Percentiles rank a stretch among this genome's conserved stretches.
These are phyloP conservation scores for Globisporangium spiculum DNA, from an alignment of 352 stramenopile genomes.

Conservation along the genomic window DNA sequence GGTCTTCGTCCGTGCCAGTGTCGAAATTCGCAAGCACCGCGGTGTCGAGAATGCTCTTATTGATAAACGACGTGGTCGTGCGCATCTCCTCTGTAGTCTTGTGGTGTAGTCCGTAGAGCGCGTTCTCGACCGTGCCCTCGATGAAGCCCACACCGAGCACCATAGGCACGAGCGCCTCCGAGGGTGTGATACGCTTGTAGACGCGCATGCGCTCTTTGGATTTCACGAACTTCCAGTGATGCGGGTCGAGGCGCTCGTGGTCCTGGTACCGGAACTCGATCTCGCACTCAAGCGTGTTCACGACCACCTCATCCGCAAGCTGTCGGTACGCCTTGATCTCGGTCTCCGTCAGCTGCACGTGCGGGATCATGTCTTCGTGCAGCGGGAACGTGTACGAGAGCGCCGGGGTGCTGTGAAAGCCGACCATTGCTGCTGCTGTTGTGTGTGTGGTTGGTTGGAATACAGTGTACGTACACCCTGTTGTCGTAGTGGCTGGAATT, in stretches of 20 bases:
- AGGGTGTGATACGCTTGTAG: conserved; percentile 31
- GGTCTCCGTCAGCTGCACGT: conserved; percentile 27
- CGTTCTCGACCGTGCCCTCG: conserved; percentile 38
- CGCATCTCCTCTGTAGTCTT: conserved; percentile 56
- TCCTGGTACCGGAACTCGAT: conserved; percentile 26
- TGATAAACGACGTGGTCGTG: conserved; percentile 29
- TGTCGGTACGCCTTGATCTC: conserved; percentile 30
- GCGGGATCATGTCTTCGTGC: conserved; percentile 16
- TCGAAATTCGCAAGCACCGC: conserved; percentile 42
- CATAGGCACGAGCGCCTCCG: conserved; percentile 30
- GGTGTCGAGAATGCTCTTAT: conserved; percentile 37
- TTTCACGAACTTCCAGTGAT: conserved; percentile 39
- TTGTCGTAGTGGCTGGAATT: neutral
- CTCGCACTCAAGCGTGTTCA: conserved; percentile 42
- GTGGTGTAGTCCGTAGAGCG: conserved; percentile 46
- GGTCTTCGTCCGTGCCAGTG: conserved; percentile 28
- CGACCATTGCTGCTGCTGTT: neutral
- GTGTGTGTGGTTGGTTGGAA: neutral
- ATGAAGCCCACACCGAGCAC: conserved; percentile 45
- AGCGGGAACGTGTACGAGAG: conserved; percentile 22
- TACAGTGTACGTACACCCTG: neutral
- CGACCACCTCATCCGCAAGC: conserved; percentile 36
- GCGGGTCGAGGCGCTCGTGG: conserved; percentile 1
- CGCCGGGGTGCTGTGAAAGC: neutral
- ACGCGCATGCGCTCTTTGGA: conserved; percentile 30